Conservation (phyloP, 2,329 filamentous ascomycete species). For the Mariannaea sp. region DNA sequence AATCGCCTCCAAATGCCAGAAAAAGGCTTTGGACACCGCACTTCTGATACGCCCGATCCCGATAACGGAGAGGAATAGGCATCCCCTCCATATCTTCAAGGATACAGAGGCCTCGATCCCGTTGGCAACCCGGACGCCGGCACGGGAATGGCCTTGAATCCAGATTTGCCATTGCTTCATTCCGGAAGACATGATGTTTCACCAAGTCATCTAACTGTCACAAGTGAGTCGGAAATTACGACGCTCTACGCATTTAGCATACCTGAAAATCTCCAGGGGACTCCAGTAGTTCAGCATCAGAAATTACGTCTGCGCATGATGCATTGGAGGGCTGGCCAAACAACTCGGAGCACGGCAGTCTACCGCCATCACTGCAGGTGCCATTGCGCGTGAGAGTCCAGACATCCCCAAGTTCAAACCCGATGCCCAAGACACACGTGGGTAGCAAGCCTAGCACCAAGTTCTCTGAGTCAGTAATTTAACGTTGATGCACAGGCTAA, state of each 20-base stretch:
- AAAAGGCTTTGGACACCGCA: too few species aligned
- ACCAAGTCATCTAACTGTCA: not conserved
- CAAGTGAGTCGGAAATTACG: not conserved
- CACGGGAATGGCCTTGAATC: not conserved
- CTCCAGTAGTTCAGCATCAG: not conserved
- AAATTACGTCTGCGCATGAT: not conserved
- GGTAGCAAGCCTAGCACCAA: too few species aligned
- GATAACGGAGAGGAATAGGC: not conserved
- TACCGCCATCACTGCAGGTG: not conserved
- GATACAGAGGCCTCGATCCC: not conserved
- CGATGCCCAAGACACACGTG: too few species aligned
- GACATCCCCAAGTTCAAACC: too few species aligned
- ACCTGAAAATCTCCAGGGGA: not conserved
- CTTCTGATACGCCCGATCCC: not conserved
- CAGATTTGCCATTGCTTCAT: not conserved
- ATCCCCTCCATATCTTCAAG: not conserved
- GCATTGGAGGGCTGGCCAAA: not conserved
- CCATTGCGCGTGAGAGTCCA: too few species aligned
- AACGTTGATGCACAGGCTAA: too few species aligned
- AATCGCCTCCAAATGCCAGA: not conserved
- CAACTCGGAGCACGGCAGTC: not conserved
- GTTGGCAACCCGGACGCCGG: not conserved
- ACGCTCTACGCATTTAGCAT: not conserved
- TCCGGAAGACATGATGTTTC: not conserved
- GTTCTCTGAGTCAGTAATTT: too few species aligned